A percentile compares a stretch with the other conserved stretches of the same genome.
These are phyloP conservation scores for Parasarocladium wereldwijsianum DNA, from an alignment of 2,329 filamentous ascomycete genomes.

Conservation along the genomic window DNA sequence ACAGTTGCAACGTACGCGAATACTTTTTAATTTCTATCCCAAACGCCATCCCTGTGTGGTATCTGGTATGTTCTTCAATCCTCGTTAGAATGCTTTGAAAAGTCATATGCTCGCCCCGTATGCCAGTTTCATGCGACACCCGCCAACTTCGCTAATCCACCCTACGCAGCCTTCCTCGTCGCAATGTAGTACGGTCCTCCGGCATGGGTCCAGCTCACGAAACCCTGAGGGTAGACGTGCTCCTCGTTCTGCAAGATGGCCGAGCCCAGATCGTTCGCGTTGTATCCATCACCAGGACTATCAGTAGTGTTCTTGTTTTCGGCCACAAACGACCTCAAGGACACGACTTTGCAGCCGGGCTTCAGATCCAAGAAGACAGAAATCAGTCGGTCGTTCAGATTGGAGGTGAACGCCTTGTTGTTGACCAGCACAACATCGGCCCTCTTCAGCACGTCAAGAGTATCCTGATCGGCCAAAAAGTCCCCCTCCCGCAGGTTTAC, in stretches of 20 bases:
- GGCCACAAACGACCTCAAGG: slow-evolving; percentile 80
- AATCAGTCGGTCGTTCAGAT: slow-evolving; percentile 71
- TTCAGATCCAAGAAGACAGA: slow-evolving; percentile 91
- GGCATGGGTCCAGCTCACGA: slow-evolving; percentile 85
- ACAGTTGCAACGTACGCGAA: too few species aligned
- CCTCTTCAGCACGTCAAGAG: slow-evolving; percentile 59
- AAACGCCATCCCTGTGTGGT: too few species aligned
- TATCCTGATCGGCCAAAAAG: slow-evolving; percentile 59
- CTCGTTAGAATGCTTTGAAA: too few species aligned
- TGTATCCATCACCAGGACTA: slow-evolving; percentile 60
- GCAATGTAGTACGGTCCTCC: slow-evolving; percentile 82
- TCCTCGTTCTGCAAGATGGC: slow-evolving; percentile 68
- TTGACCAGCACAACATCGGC: slow-evolving; percentile 97
- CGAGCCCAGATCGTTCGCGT: slow-evolving; percentile 63
- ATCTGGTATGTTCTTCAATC: too few species aligned
- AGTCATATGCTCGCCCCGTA: too few species aligned
- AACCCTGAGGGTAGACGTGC: slow-evolving; percentile 44
- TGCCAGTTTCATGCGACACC: too few species aligned
- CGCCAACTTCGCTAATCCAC: too few species aligned
- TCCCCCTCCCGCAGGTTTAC: slow-evolving; percentile 74
- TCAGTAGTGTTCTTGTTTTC: slow-evolving; percentile 47
- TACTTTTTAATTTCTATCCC: too few species aligned
- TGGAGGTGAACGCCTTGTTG: slow-evolving; percentile 88
- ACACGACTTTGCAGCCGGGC: slow-evolving; percentile 77
- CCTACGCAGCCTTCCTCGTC: slow-evolving; percentile 42